phyloP scores from a whole-genome alignment of 2,329 filamentous ascomycete genomes.

The Colletotrichum tropicale region DNA sequence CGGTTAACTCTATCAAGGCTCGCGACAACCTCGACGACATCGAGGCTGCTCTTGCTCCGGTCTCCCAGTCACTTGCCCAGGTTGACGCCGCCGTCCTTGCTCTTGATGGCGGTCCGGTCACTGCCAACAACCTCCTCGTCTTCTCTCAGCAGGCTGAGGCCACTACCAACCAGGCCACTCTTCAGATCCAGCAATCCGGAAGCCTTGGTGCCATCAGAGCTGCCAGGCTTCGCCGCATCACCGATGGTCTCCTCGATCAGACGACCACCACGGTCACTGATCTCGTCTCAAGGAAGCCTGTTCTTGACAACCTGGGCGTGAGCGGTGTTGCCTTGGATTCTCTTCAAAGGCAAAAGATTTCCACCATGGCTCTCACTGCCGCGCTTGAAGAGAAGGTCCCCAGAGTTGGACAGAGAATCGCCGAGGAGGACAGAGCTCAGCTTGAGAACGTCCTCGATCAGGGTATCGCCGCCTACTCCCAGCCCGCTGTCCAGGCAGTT shows the following conservation, averaged over 20 bases:
- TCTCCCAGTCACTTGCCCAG: neutral
- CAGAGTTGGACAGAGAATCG: slow-evolving; percentile 28
- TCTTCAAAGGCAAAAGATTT: slow-evolving; percentile 26
- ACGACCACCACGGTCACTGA: slow-evolving; percentile 25
- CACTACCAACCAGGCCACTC: slow-evolving; percentile 23
- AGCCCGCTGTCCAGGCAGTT: neutral
- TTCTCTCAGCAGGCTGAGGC: slow-evolving; percentile 10
- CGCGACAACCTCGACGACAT: slow-evolving; percentile 1
- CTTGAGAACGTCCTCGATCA: slow-evolving; percentile 24
- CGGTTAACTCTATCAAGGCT: neutral
- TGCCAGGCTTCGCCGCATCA: slow-evolving; percentile 23
- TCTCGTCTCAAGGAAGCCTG: slow-evolving; percentile 27
- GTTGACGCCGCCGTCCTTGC: slow-evolving; percentile 8
- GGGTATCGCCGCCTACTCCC: slow-evolving; percentile 23
- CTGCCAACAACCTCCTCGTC: slow-evolving; percentile 13
- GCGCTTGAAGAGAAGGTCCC: slow-evolving; percentile 30
- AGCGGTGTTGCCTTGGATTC: slow-evolving; percentile 24
- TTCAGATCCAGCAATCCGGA: slow-evolving; percentile 27
- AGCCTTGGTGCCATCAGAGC: slow-evolving; percentile 23
- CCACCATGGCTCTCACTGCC: slow-evolving; percentile 23
- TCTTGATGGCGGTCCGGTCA: slow-evolving; percentile 6
- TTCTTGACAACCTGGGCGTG: slow-evolving; percentile 29
- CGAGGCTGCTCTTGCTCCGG: slow-evolving; percentile 2
- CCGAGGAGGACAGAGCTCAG: slow-evolving; percentile 24
- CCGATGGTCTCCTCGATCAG: slow-evolving; percentile 22